A percentile compares a stretch with the other conserved stretches of the same genome.
Evolutionary conservation across 2,329 filamentous ascomycete species (phyloP).

Genomic region (Lasiodiplodia gonubiensis): DNA sequence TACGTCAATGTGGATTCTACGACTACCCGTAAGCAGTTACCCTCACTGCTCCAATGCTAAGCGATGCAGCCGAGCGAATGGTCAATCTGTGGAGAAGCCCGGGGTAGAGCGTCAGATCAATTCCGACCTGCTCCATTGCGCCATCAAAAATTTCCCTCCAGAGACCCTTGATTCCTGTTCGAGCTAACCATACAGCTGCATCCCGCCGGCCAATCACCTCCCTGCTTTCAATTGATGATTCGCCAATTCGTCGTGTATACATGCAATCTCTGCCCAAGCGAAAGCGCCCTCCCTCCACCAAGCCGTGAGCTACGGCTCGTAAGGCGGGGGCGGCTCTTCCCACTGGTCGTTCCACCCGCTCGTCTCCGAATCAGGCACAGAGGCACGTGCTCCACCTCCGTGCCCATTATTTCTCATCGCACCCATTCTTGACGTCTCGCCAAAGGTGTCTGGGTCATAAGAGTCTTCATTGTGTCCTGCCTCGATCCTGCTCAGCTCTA

Average conservation of each 20-base stretch:
- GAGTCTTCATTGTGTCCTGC: not conserved
- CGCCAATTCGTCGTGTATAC: not conserved
- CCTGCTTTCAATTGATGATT: conserved; percentile 3
- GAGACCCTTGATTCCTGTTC: not conserved
- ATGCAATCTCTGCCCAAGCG: not conserved
- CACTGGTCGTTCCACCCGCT: not conserved
- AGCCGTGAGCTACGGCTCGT: not conserved
- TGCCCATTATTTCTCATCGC: conserved; percentile 9
- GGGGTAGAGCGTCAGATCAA: conserved; percentile 16
- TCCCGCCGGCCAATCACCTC: conserved; percentile 5
- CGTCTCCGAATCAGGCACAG: conserved; percentile 4
- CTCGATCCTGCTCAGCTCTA: conserved; percentile 9
- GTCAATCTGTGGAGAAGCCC: conserved; percentile 20
- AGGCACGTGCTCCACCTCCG: not conserved
- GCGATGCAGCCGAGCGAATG: conserved; percentile 9
- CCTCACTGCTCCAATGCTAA: not conserved
- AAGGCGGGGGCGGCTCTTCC: conserved; percentile 14
- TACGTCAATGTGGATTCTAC: not conserved
- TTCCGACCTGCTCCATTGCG: conserved; percentile 17
- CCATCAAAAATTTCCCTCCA: not conserved
- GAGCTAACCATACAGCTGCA: conserved; percentile 4
- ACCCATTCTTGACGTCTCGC: conserved; percentile 18
- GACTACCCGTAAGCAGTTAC: not conserved
- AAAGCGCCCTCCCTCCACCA: not conserved
- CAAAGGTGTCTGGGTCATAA: conserved; percentile 11